Percentiles rank a stretch among this genome's conserved stretches.
These are phyloP conservation scores for Elsinoe arachidis DNA, from an alignment of 2,329 filamentous ascomycete species.

Conservation along the genomic window DNA sequence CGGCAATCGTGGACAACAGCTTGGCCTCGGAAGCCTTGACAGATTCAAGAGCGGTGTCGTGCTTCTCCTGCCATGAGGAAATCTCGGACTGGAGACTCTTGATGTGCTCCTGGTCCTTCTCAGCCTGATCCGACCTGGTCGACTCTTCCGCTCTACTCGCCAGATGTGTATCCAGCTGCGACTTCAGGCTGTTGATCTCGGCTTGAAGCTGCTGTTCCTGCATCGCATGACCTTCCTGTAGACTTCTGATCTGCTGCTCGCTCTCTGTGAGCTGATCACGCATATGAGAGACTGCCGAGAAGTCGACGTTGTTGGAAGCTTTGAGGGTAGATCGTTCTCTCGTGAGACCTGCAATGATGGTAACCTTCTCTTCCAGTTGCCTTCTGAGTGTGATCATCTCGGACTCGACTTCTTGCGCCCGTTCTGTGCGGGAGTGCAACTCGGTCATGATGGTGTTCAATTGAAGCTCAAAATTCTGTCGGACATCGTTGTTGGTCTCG, in stretches of 20 bases:
- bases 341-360: constrained; percentile 87
- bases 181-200: constrained; percentile 62
- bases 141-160: constrained; percentile 14
- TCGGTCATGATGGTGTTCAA: constrained; percentile 89
- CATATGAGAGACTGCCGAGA: constrained; percentile 78
- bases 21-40: constrained; percentile 65
- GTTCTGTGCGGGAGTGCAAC: constrained; percentile 74
- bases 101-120: constrained; percentile 40
- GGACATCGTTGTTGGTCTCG: constrained; percentile 67
- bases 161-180: constrained; percentile 37
- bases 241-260: constrained; percentile 64
- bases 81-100: constrained; percentile 62
- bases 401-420: constrained; percentile 80
- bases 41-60: constrained; percentile 59
- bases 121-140: constrained; percentile 17
- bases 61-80: constrained; percentile 64
- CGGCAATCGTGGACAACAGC: constrained; percentile 61
- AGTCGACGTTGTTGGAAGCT: constrained; percentile 71
- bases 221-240: constrained; percentile 63
- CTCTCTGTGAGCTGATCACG: constrained; percentile 81
- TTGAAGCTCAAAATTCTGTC: constrained; percentile 89
- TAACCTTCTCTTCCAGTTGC: constrained; percentile 95
- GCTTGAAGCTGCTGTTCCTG: constrained; percentile 66
- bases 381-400: constrained; percentile 77
- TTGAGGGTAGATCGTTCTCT: constrained; percentile 88